Evolutionary conservation across 1,284 basidiomycete species (phyloP).

Genomic region (Naganishia liquefaciens): DNA sequence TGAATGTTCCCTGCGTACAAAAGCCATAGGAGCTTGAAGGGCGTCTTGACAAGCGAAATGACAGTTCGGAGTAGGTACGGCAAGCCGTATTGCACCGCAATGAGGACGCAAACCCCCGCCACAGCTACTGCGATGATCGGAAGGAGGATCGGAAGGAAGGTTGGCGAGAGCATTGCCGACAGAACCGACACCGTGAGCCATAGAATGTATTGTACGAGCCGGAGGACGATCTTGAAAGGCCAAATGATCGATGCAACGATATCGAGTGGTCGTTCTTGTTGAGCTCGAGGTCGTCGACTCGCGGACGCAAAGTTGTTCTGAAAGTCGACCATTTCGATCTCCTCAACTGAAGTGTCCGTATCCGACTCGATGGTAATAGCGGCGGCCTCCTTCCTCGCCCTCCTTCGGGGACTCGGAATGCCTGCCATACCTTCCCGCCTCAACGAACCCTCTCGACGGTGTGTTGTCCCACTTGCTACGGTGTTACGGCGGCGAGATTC

Average conservation of each 20-base stretch:
- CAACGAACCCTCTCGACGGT: constrained; percentile 8
- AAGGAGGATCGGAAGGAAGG: neutral
- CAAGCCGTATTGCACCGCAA: neutral
- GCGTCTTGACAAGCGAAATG: neutral
- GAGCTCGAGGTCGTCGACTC: neutral
- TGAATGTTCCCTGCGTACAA: constrained; percentile 8
- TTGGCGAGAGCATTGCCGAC: constrained; percentile 1
- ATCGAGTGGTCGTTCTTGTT: neutral
- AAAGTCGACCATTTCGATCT: constrained; percentile 15
- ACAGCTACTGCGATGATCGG: neutral
- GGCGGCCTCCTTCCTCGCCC: neutral
- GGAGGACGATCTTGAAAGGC: constrained; percentile 6
- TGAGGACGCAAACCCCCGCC: neutral
- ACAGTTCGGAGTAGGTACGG: constrained; percentile 3
- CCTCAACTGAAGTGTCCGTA: constrained; percentile 17
- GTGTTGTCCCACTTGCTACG: neutral
- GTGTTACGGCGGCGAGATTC: constrained; percentile 5
- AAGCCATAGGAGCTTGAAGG: constrained; percentile 2
- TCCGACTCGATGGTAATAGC: constrained; percentile 19
- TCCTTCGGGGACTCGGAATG: constrained; percentile 1
- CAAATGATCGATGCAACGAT: neutral
- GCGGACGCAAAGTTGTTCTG: neutral
- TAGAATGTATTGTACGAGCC: neutral
- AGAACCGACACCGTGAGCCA: constrained; percentile 2
- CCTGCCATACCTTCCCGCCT: neutral